These are phyloP conservation scores for Melampsora medusae DNA, from an alignment of 1,284 basidiomycete genomes.

Conservation along the genomic window DNA sequence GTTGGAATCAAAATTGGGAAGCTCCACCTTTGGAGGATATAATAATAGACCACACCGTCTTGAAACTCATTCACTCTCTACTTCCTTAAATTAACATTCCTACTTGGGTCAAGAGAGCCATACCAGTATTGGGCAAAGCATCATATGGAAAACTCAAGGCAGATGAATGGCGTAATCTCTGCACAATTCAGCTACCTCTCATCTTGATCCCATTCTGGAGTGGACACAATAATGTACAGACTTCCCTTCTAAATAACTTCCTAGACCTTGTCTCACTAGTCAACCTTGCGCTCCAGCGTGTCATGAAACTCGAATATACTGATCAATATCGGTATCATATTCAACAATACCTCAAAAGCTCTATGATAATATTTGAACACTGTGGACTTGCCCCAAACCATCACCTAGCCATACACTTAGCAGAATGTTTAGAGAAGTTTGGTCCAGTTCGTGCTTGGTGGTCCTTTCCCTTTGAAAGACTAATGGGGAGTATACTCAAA, in stretches of 20 bases:
- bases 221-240: neutral
- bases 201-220: constrained; percentile 19
- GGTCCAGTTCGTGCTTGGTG: constrained; percentile 10
- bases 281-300: neutral
- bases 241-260: constrained; percentile 26
- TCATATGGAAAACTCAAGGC: constrained; percentile 30
- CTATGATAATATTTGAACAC: constrained; percentile 12
- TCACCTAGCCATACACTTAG: constrained; percentile 11
- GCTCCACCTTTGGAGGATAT: neutral
- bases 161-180: constrained; percentile 27
- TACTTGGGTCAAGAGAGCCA: constrained; percentile 20
- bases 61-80: constrained; percentile 1
- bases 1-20: constrained; percentile 21
- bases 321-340: constrained; percentile 16
- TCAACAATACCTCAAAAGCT: constrained; percentile 8
- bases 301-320: neutral
- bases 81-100: constrained; percentile 5
- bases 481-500: constrained; percentile 15
- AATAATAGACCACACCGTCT: constrained; percentile 1
- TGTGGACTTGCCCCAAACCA: constrained; percentile 1
- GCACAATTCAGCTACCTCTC: constrained; percentile 19
- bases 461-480: neutral
- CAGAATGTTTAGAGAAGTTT: no score
- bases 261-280: constrained; percentile 4
- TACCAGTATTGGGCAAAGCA: constrained; percentile 37